A percentile compares a stretch with the other conserved stretches of the same genome.
Evolutionary conservation across 768 basidiomycete genomes (phyloP).

Genomic region (Boletus sp.): DNA sequence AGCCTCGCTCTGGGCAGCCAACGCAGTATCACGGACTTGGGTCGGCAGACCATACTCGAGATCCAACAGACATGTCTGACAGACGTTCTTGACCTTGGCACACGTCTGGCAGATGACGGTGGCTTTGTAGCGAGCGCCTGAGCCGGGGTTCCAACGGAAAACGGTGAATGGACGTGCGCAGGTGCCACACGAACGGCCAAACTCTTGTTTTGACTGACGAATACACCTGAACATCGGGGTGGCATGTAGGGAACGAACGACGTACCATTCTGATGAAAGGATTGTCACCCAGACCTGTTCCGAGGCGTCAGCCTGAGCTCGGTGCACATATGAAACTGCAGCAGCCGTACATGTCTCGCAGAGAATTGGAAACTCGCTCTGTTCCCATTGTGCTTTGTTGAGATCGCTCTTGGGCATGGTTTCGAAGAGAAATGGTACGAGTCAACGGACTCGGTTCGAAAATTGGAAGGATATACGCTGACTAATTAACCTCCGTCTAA

Average conservation of each 20-base stretch:
- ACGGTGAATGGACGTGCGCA: conserved; percentile 96
- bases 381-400: conserved; percentile 93
- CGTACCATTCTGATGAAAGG: conserved; percentile 94
- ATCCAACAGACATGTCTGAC: conserved; percentile 96
- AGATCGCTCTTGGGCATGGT: conserved; percentile 84
- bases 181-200: conserved; percentile 93
- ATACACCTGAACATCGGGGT: not conserved
- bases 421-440: conserved; percentile 1
- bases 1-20: conserved; percentile 80
- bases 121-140: conserved; percentile 91
- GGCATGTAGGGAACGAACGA: not conserved
- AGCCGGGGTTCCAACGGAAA: conserved; percentile 97
- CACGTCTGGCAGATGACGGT: conserved; percentile 98
- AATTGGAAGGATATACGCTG: conserved; percentile 18
- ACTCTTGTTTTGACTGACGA: conserved; percentile 98
- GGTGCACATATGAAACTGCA: not conserved
- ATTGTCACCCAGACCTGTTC: conserved; percentile 76
- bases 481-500: conserved; percentile 20
- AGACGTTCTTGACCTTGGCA: conserved; percentile 93
- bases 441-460: not conserved
- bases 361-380: conserved; percentile 89
- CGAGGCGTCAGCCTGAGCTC: conserved; percentile 3
- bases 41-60: conserved; percentile 95
- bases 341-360: conserved; percentile 80
- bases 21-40: conserved; percentile 94